These are phyloP conservation scores for Kitagawia praeruptora DNA, from an alignment of 129 eudicot genomes.

Conservation along the genomic window DNA sequence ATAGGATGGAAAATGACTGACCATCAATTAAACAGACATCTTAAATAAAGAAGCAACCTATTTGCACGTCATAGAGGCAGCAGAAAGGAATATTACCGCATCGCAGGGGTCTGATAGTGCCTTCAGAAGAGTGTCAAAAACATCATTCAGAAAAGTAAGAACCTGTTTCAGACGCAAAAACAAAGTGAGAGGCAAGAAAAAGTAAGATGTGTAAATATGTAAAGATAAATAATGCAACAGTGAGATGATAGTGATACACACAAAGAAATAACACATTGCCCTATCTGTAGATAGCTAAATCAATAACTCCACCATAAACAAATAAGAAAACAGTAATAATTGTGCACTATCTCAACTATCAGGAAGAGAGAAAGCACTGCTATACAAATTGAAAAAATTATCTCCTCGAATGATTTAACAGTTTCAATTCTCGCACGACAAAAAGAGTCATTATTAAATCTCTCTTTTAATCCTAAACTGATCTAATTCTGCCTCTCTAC, in stretches of 20 bases:
- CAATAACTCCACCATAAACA: neutral
- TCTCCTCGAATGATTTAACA: neutral
- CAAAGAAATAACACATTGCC: neutral
- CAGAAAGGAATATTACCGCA: slow-evolving; percentile 48
- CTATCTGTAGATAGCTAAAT: neutral
- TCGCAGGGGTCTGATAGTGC: slow-evolving; percentile 92
- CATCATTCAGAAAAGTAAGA: slow-evolving; percentile 62
- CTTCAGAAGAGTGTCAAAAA: slow-evolving; percentile 82
- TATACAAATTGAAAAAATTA: too few species aligned
- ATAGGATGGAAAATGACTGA: neutral
- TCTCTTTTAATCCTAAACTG: neutral
- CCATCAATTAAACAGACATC: neutral
- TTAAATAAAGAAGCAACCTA: slow-evolving; percentile 7
- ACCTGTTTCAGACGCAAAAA: slow-evolving; percentile 52
- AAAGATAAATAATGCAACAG: neutral
- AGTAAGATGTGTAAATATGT: neutral
- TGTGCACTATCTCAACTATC: neutral
- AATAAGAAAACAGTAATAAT: neutral
- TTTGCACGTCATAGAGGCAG: slow-evolving; percentile 5
- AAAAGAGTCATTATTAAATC: neutral
- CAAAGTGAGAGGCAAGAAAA: slow-evolving; percentile 9
- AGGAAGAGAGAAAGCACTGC: neutral
- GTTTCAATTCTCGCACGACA: neutral
- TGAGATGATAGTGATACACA: neutral
- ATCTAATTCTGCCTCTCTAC: neutral